phyloP scores from a whole-genome alignment of 2,329 filamentous ascomycete species.

The Penicillium paneum region DNA sequence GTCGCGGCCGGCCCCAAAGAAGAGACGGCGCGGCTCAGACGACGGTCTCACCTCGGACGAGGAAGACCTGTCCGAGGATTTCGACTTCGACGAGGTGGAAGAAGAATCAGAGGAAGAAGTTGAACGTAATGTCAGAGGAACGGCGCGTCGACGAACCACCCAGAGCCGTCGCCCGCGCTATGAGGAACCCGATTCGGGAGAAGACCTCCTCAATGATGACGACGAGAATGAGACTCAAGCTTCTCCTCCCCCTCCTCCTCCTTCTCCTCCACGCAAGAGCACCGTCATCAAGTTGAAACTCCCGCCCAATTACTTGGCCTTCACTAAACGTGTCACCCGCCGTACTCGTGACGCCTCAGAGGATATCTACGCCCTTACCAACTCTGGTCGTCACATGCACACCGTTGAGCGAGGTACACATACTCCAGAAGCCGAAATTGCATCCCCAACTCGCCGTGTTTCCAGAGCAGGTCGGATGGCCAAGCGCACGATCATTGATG shows the following conservation, averaged over 20 bases:
- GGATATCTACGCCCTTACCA: conserved; percentile 56
- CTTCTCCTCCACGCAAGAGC: conserved; percentile 19
- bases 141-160: conserved; percentile 54
- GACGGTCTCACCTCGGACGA: conserved; percentile 41
- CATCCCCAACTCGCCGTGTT: conserved; percentile 21
- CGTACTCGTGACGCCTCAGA: conserved; percentile 57
- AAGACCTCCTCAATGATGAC: conserved; percentile 24
- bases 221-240: conserved; percentile 17
- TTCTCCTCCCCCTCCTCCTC: not conserved
- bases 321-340: conserved; percentile 54
- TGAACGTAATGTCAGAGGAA: conserved; percentile 57
- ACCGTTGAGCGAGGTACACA: conserved; percentile 54
- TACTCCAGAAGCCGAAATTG: conserved; percentile 46
- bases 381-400: conserved; percentile 57
- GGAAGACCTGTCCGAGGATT: conserved; percentile 39
- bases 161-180: conserved; percentile 53
- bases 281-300: conserved; percentile 34
- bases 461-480: conserved; percentile 38
- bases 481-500: conserved; percentile 40
- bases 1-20: conserved; percentile 34
- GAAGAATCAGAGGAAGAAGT: conserved; percentile 40
- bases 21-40: conserved; percentile 48
- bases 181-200: conserved; percentile 50
- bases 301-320: conserved; percentile 26
- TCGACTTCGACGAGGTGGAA: conserved; percentile 47